Percentiles rank a stretch among this genome's conserved stretches.
These are phyloP conservation scores for Cryptosporidium xiaoi DNA, from an alignment of 169 alveolate genomes.

Conservation along the genomic window DNA sequence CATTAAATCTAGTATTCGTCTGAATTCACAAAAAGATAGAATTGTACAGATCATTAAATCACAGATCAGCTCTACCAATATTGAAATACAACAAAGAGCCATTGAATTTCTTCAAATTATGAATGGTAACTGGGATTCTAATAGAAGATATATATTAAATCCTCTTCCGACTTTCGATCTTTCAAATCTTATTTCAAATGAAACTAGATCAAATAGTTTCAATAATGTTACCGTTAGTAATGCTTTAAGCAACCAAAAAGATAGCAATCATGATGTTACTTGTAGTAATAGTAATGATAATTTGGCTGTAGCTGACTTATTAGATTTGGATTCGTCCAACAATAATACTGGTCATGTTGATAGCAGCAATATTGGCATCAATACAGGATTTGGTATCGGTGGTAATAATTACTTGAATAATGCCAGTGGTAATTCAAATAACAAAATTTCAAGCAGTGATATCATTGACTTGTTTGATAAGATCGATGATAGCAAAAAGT, in stretches of 20 bases:
- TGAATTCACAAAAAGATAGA: constrained; percentile 12
- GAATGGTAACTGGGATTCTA: constrained; percentile 57
- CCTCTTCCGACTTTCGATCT: constrained; percentile 53
- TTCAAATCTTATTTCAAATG: constrained; percentile 22
- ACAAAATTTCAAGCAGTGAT: background rate
- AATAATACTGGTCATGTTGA: background rate
- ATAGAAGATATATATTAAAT: constrained; percentile 39
- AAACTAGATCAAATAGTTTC: constrained; percentile 55
- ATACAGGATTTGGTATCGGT: no score
- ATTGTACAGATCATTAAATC: constrained; percentile 14
- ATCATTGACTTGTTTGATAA: constrained; percentile 44
- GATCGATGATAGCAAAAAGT: background rate
- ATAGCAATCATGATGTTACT: background rate
- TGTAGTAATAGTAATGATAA: background rate
- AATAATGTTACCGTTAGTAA: background rate
- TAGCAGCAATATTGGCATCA: no score
- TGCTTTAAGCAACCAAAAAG: background rate
- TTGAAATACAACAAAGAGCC: constrained; percentile 62
- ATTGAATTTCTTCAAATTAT: constrained; percentile 40
- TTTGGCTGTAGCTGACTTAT: constrained; percentile 37
- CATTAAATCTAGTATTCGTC: constrained; percentile 24
- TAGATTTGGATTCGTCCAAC: constrained; percentile 24
- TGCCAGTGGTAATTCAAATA: background rate
- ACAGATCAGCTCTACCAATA: constrained; percentile 9
- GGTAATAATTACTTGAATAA: background rate